A percentile compares a stretch with the other conserved stretches of the same genome.
These are phyloP conservation scores for Cercospora sojina DNA, from an alignment of 2,329 filamentous ascomycete genomes.

Conservation along the genomic window DNA sequence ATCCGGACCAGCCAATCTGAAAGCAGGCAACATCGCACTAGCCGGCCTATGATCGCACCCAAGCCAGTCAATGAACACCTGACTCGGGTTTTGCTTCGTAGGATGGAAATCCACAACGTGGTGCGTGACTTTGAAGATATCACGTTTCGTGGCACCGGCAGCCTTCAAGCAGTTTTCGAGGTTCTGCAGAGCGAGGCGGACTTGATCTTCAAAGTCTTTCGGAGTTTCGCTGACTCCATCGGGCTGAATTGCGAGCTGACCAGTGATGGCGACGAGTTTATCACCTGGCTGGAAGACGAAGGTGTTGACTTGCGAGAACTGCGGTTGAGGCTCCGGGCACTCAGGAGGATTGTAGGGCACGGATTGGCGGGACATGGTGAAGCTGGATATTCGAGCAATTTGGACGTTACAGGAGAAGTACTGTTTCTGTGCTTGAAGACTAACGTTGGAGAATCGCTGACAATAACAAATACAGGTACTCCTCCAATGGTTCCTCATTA, in stretches of 20 bases:
- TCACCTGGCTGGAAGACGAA: slow-evolving; percentile 20
- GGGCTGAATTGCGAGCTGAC: slow-evolving; percentile 23
- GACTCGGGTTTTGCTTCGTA: slow-evolving; percentile 24
- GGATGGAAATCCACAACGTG: slow-evolving; percentile 26
- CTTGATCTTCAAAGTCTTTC: slow-evolving; percentile 20
- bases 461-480: background rate
- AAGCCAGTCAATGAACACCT: slow-evolving; percentile 26
- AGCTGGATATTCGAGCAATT: background rate
- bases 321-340: slow-evolving; percentile 21
- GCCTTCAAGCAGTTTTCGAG: slow-evolving; percentile 26
- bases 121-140: slow-evolving; percentile 30
- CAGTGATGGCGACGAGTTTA: slow-evolving; percentile 24
- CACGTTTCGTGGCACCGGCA: slow-evolving; percentile 22
- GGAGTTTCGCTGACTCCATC: slow-evolving; percentile 17
- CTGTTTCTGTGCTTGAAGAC: background rate
- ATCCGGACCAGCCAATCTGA: slow-evolving; percentile 19
- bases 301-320: slow-evolving; percentile 25
- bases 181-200: slow-evolving; percentile 22
- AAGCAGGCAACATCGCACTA: slow-evolving; percentile 25
- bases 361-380: slow-evolving; percentile 1
- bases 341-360: slow-evolving; percentile 12
- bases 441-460: background rate
- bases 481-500: background rate
- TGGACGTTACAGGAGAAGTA: background rate
- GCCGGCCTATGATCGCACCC: slow-evolving; percentile 23